Base-by-base conservation (phyloP, 768 basidiomycete genomes). In the Psilocybe cyanescens region DNA sequence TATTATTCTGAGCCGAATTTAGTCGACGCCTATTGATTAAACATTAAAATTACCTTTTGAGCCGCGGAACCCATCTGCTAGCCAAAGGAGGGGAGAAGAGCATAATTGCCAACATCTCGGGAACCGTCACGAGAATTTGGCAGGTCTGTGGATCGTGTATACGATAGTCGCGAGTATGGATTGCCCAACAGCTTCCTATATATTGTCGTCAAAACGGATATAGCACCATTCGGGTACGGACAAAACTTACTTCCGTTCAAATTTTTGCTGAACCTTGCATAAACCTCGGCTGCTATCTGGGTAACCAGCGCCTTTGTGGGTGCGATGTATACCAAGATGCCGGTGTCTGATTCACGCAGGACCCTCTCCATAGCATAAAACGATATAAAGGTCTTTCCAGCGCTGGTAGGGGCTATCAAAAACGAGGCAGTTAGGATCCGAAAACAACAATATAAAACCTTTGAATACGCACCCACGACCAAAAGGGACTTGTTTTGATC, bases 301-400 rank as follows among this genome's bases (percentile, higher is more conserved):
- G 79, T 80, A 53, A 91, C 90, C 0, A 91, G 78, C 0, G 90
- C 88, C 69, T 91, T 91, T 6, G 90, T 90, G 0, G 90, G 90
- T 0, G 90, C 89, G 46, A 91, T 82, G 68, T 91, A 91, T 17
- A 91, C 84, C 37, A 91, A 68, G 45, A 91, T 79, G 0, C 86
- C 88, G 46, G 90, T 83, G 66, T 91, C 86, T 0, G 87, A 87
- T 44, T 76, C 77, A 57, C 86, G 75, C 2, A 91, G 73, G 12
- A 89, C 76, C 63, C 83, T 82, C 69, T 90, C 88, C 89, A 91
- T 91, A 0, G 90, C 89, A 64, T 90, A 90, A 70, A 81, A 91
- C 2, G 87, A 88, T 46, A 91, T 89, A 67, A 91, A 91, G 0
- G 90, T 91, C 71, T 91, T 91, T 30, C 89, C 88, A 0, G 88